These are phyloP conservation scores for Suillus sp. DNA, from an alignment of 768 basidiomycete genomes.

Conservation along the genomic window DNA sequence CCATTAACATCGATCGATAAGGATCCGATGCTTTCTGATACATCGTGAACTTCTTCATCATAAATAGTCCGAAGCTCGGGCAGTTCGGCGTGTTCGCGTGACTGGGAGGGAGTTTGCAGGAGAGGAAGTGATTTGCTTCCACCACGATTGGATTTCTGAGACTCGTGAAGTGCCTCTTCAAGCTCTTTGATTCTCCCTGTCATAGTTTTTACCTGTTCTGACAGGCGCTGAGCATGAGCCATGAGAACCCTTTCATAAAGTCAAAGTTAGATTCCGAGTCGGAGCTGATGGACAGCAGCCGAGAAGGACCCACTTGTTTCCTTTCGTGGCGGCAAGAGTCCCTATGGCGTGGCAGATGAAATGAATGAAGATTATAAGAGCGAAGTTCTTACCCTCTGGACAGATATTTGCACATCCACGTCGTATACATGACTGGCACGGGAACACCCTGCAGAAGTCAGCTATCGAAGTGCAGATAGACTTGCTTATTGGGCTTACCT, in stretches of 20 bases:
- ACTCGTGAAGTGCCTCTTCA: conserved; percentile 41
- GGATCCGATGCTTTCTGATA: conserved; percentile 47
- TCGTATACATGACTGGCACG: conserved; percentile 57
- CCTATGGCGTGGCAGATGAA: conserved; percentile 31
- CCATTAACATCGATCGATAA: conserved; percentile 51
- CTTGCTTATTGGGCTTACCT: conserved; percentile 28
- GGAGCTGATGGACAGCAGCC: background rate
- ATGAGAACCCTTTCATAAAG: conserved; percentile 45
- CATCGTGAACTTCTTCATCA: conserved; percentile 28
- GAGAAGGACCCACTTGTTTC: conserved; percentile 49
- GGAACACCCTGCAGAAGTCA: conserved; percentile 43
- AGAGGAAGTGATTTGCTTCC: conserved; percentile 24
- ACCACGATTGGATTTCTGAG: conserved; percentile 20
- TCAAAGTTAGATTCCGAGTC: conserved; percentile 11
- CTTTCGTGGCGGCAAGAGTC: conserved; percentile 54
- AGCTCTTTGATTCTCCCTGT: conserved; percentile 46
- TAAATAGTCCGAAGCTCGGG: conserved; percentile 20
- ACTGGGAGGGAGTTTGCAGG: conserved; percentile 12
- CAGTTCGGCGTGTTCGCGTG: conserved; percentile 14
- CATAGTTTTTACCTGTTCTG: conserved; percentile 49
- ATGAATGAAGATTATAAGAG: conserved; percentile 1
- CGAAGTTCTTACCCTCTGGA: conserved; percentile 43
- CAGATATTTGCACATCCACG: conserved; percentile 55
- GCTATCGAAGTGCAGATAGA: background rate
- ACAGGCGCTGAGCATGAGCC: conserved; percentile 49